Evolutionary conservation across 352 stramenopile species (phyloP).

Genomic region (Phytophthora pini): DNA sequence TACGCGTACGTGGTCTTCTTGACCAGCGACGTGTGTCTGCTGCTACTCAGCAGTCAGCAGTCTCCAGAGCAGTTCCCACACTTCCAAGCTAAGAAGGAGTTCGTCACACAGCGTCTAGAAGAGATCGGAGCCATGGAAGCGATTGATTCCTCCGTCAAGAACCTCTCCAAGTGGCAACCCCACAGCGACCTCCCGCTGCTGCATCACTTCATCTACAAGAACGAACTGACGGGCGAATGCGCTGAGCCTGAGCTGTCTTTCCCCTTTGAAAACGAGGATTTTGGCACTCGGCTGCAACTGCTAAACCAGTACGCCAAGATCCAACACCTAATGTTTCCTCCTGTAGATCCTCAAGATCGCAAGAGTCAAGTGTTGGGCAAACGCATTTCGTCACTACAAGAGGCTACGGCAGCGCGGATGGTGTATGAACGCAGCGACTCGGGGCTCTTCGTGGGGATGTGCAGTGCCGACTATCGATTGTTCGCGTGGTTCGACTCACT

Average conservation of each 20-base stretch:
- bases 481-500: conserved; percentile 66
- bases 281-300: conserved; percentile 40
- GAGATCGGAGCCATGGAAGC: conserved; percentile 47
- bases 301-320: conserved; percentile 66
- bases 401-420: conserved; percentile 46
- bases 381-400: conserved; percentile 39
- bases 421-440: conserved; percentile 57
- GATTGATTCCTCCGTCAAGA: conserved; percentile 48
- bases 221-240: conserved; percentile 70
- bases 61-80: conserved; percentile 72
- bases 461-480: conserved; percentile 61
- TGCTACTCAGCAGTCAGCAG: conserved; percentile 75
- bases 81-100: conserved; percentile 70
- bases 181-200: conserved; percentile 64
- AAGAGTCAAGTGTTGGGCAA: conserved; percentile 66
- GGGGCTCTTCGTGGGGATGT: conserved; percentile 59
- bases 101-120: conserved; percentile 47
- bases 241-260: conserved; percentile 48
- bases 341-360: conserved; percentile 12
- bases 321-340: conserved; percentile 57
- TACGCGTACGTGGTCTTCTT: conserved; percentile 82
- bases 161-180: conserved; percentile 47
- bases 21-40: conserved; percentile 53
- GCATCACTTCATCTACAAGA: conserved; percentile 77
- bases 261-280: conserved; percentile 49